Evolutionary conservation across 352 stramenopile genomes (phyloP).

Genomic region (Globisporangium cystogenes): DNA sequence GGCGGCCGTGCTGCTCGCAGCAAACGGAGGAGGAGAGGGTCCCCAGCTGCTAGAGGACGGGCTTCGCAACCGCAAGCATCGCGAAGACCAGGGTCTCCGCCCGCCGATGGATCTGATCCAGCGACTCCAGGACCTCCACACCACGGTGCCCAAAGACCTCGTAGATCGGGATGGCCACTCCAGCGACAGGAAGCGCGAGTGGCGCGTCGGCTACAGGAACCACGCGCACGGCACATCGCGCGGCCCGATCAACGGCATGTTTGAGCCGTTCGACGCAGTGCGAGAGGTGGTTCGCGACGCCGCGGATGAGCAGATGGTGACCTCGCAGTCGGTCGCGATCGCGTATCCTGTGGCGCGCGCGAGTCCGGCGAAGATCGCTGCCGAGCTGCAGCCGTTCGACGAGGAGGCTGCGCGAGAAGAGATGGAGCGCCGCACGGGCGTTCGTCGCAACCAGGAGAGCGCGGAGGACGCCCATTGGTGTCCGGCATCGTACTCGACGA

Average conservation of each 20-base stretch:
- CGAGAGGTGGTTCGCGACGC: slow-evolving; percentile 12
- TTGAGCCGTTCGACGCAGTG: slow-evolving; percentile 36
- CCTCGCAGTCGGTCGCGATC: slow-evolving; percentile 11
- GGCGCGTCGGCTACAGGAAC: slow-evolving; percentile 48
- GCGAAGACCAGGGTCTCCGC: slow-evolving; percentile 31
- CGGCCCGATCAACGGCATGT: slow-evolving; percentile 30
- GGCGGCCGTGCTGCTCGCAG: slow-evolving; percentile 17
- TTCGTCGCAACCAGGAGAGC: slow-evolving; percentile 1
- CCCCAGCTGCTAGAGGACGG: slow-evolving; percentile 31
- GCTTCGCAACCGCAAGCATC: slow-evolving; percentile 48
- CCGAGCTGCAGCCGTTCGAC: slow-evolving; percentile 17
- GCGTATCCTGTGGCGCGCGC: slow-evolving; percentile 22
- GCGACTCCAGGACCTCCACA: slow-evolving; percentile 33
- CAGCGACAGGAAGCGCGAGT: slow-evolving; percentile 21
- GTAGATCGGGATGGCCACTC: too few relatives aligned
- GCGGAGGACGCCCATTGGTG: slow-evolving; percentile 24
- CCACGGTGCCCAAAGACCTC: slow-evolving; percentile 38
- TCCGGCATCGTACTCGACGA: slow-evolving; percentile 25
- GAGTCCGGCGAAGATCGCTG: slow-evolving; percentile 6
- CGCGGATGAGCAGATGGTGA: too few relatives aligned
- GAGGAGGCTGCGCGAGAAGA: slow-evolving; percentile 11
- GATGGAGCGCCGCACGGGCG: slow-evolving; percentile 16
- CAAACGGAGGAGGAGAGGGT: not conserved
- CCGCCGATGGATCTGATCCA: slow-evolving; percentile 47
- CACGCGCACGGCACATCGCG: slow-evolving; percentile 14